phyloP scores from a whole-genome alignment of 495 filamentous ascomycete genomes.

The Aspergillus ellipticus region DNA sequence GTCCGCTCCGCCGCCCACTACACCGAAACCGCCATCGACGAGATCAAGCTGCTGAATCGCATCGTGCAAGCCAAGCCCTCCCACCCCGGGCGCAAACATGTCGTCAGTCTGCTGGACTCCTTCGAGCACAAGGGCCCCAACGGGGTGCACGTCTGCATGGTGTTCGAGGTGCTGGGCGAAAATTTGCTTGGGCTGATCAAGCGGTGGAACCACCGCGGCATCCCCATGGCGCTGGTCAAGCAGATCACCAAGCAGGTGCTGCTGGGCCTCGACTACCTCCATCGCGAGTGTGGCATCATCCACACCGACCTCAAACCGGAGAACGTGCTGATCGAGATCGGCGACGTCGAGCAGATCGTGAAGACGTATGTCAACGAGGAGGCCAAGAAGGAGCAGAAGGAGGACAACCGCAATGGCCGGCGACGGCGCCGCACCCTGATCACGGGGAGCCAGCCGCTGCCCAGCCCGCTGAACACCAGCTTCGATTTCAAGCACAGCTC shows the following conservation, averaged over 20 bases:
- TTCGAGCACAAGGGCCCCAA: constrained; percentile 98
- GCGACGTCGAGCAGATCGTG: constrained; percentile 95
- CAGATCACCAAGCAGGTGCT: constrained; percentile 99
- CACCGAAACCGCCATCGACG: constrained; percentile 97
- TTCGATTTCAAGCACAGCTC: constrained; percentile 76
- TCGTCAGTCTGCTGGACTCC: constrained; percentile 91
- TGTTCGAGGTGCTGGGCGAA: constrained; percentile 96
- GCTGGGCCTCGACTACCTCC: constrained; percentile 90
- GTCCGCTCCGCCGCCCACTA: constrained; percentile 97
- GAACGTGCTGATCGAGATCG: constrained; percentile 98
- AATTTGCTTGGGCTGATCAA: constrained; percentile 96
- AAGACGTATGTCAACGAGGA: constrained; percentile 91
- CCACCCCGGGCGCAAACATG: constrained; percentile 89
- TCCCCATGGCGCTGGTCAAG: constrained; percentile 92
- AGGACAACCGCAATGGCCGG: constrained; percentile 92
- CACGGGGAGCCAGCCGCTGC: constrained; percentile 93
- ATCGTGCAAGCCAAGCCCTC: constrained; percentile 92
- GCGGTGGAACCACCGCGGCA: constrained; percentile 95
- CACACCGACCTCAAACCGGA: constrained; percentile 98
- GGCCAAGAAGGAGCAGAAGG: constrained; percentile 64
- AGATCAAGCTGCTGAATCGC: constrained; percentile 95
- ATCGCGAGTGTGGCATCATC: constrained; percentile 97
- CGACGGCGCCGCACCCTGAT: constrained; percentile 88
- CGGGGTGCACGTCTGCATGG: constrained; percentile 97
- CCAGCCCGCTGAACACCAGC: constrained; percentile 87